Conservation (phyloP, 2,329 filamentous ascomycete genomes). For the Aspergillus sp. region DNA sequence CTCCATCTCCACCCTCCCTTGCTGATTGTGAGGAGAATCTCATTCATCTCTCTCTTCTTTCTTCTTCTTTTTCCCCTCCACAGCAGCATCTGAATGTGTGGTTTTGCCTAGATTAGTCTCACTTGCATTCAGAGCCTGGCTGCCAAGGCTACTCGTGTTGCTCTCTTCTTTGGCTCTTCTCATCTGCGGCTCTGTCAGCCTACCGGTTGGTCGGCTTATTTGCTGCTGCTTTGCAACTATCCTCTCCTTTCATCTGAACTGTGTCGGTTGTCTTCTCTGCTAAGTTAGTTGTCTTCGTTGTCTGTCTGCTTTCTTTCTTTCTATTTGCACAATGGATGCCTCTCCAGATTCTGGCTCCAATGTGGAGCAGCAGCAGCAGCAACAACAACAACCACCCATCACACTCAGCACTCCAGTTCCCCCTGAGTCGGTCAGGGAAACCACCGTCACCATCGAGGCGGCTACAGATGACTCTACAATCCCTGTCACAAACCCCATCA, state of each 20-base stretch:
- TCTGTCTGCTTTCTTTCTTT: background rate
- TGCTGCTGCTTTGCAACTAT: background rate
- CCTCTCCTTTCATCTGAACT: background rate
- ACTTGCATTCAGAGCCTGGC: background rate
- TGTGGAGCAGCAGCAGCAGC: constrained; percentile 19
- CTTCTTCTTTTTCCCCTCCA: background rate
- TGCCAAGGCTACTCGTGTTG: constrained; percentile 6
- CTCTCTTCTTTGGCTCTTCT: constrained; percentile 1
- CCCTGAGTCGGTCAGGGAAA: constrained; percentile 7
- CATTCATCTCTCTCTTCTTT: background rate
- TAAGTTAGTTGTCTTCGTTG: background rate
- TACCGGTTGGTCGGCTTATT: background rate
- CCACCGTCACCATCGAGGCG: constrained; percentile 7
- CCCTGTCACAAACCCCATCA: constrained; percentile 5
- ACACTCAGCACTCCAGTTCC: constrained; percentile 14
- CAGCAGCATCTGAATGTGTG: background rate
- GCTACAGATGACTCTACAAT: constrained; percentile 16
- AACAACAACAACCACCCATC: constrained; percentile 13
- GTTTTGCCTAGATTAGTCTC: background rate
- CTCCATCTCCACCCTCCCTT: background rate
- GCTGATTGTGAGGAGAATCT: background rate
- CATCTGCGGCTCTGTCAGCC: background rate
- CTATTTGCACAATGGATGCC: constrained; percentile 22
- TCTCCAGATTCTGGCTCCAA: constrained; percentile 11
- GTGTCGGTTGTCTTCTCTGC: no score